phyloP scores from a whole-genome alignment of 176 grass and related monocot species.

The Triticum urartu region DNA sequence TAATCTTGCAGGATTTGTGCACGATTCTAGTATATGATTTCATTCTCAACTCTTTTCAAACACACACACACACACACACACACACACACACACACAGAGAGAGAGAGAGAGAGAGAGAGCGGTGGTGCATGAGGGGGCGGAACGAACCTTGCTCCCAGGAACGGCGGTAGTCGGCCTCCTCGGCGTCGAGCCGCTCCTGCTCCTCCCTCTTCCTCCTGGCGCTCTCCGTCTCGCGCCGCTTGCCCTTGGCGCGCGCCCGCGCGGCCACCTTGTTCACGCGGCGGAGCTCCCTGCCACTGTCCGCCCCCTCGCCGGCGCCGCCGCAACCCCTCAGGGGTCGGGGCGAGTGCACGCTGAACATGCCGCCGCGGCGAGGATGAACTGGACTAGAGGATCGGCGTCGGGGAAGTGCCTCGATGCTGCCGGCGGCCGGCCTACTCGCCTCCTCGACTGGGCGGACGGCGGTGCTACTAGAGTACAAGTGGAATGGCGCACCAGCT shows the following conservation, averaged over 20 bases:
- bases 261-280: neutral
- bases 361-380: neutral
- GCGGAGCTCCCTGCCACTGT: neutral
- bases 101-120: too few species aligned
- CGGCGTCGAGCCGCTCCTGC: slow-evolving; percentile 1
- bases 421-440: too few species aligned
- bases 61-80: too few species aligned
- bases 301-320: neutral
- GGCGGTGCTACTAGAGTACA: too few species aligned
- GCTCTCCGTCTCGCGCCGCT: neutral
- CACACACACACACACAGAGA: too few species aligned
- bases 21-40: too few species aligned
- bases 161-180: neutral
- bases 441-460: too few species aligned
- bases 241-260: neutral
- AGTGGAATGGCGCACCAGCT: too few species aligned
- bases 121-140: neutral
- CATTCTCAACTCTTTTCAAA: too few species aligned
- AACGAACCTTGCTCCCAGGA: neutral
- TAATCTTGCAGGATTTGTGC: too few species aligned
- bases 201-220: neutral
- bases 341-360: neutral
- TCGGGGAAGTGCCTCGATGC: neutral
- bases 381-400: too few species aligned
- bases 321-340: neutral